phyloP scores from a whole-genome alignment of 176 grass and related monocot genomes.

The Cenchrus fungigraminus region DNA sequence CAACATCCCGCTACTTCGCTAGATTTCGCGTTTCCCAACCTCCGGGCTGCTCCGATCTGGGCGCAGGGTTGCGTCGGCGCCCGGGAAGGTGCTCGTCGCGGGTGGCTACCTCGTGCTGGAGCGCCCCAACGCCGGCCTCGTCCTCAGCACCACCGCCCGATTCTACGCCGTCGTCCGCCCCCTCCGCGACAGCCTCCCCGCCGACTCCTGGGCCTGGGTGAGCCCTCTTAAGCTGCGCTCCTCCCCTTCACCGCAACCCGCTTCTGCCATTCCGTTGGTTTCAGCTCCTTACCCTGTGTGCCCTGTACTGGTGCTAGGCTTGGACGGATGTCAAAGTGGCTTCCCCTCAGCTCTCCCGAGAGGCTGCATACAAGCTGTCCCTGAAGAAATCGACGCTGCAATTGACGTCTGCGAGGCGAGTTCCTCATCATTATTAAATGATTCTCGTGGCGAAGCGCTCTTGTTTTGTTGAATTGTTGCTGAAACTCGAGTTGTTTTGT shows the following conservation, averaged over 20 bases:
- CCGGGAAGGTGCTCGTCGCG: conserved; percentile 86
- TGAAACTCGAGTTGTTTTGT: not conserved
- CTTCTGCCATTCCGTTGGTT: not conserved
- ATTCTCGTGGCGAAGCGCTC: not conserved
- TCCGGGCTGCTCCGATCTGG: conserved; percentile 28
- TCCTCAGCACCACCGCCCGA: conserved; percentile 85
- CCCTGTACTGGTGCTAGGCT: conserved; percentile 44
- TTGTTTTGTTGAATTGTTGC: conserved; percentile 6
- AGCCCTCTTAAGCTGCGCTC: not conserved
- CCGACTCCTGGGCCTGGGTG: conserved; percentile 85
- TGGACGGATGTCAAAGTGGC: conserved; percentile 92
- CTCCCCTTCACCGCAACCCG: not conserved
- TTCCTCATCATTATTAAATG: not conserved
- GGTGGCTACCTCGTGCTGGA: conserved; percentile 93
- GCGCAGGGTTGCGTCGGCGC: conserved; percentile 83
- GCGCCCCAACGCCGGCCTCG: conserved; percentile 82
- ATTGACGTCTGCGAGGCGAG: conserved; percentile 72
- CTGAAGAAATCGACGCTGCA: conserved; percentile 70
- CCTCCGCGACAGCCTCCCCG: conserved; percentile 59
- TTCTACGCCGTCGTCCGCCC: conserved; percentile 86
- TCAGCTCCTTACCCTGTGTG: conserved; percentile 11
- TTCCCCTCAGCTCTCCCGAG: conserved; percentile 81
- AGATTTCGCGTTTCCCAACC: not conserved
- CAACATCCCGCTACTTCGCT: not conserved
- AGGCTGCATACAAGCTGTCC: conserved; percentile 79